Evolutionary conservation across 2,329 filamentous ascomycete genomes (phyloP), one percentile per base, ranked within the genome.

Genomic region (Penicillium sp.): DNA sequence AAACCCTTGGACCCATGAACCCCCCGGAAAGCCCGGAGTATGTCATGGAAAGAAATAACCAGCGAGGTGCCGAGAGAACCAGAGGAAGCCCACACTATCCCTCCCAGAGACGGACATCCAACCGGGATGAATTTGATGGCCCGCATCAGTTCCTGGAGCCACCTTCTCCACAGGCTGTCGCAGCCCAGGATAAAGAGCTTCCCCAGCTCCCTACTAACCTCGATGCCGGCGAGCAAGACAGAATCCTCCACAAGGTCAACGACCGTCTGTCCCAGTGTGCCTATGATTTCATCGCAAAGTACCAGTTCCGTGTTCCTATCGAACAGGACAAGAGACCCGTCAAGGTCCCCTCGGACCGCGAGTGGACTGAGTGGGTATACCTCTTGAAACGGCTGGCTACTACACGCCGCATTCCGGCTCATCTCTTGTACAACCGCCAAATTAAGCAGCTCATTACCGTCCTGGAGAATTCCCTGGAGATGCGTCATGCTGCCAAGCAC

Each of bases 331-430:
- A 92, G 84, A 84, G 90, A 65, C 87, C 88, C 55, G 83, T 92
- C 52, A 86, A 89, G 71, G 79, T 86, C 45, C 86, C 90, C 33
- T 86, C 87, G 68, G 90, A 92, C 75, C 83, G 90, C 60, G 91
- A 94, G 74, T 95, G 91, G 91, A 93, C 90, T 45, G 91, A 95
- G 76, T 95, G 91, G 91, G 91, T 93, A 55, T 91, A 92, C 73
- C 83, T 95, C 57, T 81, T 95, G 65, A 94, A 94, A 77, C 84
- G 90, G 49, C 82, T 95, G 57, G 91, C 91, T 33, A 95, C 91
- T 34, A 94, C 93, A 78, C 84, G 91, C 64, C 86, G 91, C 60
- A 93, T 95, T 65, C 91, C 91, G 6, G 89, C 91, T 46, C 82
- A 90, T 55, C 89, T 94, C 21, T 79, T 95, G 43, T 94, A 93